phyloP scores from a whole-genome alignment of 2,329 filamentous ascomycete genomes.

The Epichloe sylvatica region DNA sequence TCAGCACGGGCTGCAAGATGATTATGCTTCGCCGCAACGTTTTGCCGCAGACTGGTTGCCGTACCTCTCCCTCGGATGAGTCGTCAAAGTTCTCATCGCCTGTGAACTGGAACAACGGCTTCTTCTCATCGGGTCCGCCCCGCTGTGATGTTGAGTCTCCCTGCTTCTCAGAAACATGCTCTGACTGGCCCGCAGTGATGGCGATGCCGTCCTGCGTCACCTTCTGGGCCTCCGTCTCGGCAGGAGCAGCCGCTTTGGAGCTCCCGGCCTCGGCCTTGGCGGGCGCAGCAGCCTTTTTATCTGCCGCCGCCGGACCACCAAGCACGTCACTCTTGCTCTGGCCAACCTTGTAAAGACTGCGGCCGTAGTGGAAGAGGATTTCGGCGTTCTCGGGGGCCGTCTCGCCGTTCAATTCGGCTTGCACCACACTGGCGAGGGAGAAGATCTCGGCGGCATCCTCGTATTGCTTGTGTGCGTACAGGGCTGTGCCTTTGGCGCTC shows the following conservation, averaged over 20 bases:
- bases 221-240: conserved; percentile 26
- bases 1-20: background rate
- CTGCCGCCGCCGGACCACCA: conserved; percentile 58
- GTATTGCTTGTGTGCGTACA: conserved; percentile 84
- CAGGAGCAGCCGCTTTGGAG: conserved; percentile 22
- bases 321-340: conserved; percentile 91
- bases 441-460: conserved; percentile 75
- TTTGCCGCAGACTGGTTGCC: conserved; percentile 4
- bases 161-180: conserved; percentile 25
- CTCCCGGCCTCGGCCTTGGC: conserved; percentile 25
- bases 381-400: conserved; percentile 81
- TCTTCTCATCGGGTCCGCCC: conserved; percentile 33
- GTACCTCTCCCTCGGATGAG: conserved; percentile 59
- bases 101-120: conserved; percentile 78
- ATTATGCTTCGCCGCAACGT: background rate
- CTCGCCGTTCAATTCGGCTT: conserved; percentile 85
- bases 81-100: conserved; percentile 90
- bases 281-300: conserved; percentile 27
- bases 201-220: conserved; percentile 33
- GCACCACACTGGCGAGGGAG: conserved; percentile 76
- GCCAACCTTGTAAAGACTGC: conserved; percentile 84
- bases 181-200: conserved; percentile 28
- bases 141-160: conserved; percentile 23
- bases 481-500: conserved; percentile 63
- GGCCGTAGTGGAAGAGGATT: conserved; percentile 85